Base-by-base conservation (phyloP, 2,329 filamentous ascomycete genomes). In the Paecilomyces variotii region DNA sequence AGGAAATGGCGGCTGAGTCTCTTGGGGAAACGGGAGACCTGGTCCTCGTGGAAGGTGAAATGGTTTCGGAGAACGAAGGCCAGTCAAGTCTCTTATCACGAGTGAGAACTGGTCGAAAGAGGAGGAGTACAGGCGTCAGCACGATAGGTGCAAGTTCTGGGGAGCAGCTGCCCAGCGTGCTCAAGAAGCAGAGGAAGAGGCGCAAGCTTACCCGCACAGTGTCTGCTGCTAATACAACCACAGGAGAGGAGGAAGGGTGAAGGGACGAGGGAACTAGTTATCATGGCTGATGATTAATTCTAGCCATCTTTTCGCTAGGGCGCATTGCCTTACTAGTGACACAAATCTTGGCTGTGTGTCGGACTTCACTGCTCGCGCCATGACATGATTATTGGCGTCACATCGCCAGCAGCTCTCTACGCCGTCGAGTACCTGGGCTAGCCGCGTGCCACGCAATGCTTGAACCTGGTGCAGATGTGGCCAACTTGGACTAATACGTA, bases 21-120 rank as follows among this genome's bases (percentile, higher is more conserved):
- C 67, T 87, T 19, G 84, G 82, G 1, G 74, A 81, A 55, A 85
- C 79, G 1, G 84, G 84, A 0, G 81, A 87, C 68, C 68, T 86
- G 63, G 80, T 79, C 0, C 78, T 87, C 57, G 74, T 83, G 2
- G 82, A 86, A 64, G 76, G 74, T 7, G 73, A 77, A 59, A 70
- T 67, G 50, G 58, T 67, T 14, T 62, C 61, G 24, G 64, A 65
- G 25, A 62, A 65, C 50, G 68, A 70, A 12, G 62, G 60, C 35
- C 62, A 61, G 19, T 50, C 53, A 24, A 54, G 28, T 50, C 35
- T 4, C 45, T 7, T 35, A 50, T 32, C 55, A 14, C 9, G 34
- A 4, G 53, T 57, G 28, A 56, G 54, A n/a, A 53, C 54, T 14
- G 56, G 62, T 34, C 63, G 65, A 24, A 68, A 67, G 57, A 59